Percentiles rank a stretch among this genome's conserved stretches.
phyloP scores from a whole-genome alignment of 2,329 filamentous ascomycete genomes.

The Colletotrichum graminicola region DNA sequence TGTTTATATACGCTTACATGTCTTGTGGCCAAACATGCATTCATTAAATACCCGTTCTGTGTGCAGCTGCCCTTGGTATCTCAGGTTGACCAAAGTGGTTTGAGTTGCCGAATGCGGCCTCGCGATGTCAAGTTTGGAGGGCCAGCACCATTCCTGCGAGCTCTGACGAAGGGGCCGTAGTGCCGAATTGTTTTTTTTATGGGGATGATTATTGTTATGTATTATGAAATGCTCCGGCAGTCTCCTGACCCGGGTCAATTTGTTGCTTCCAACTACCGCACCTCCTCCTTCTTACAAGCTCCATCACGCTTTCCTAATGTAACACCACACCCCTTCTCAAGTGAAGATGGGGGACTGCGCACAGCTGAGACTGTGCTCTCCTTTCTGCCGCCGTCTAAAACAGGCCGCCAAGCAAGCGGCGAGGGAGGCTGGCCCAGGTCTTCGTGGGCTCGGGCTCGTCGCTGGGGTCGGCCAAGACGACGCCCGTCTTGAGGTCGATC shows the following conservation, averaged over 20 bases:
- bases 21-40: neutral
- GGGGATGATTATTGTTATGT: neutral
- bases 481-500: constrained; percentile 72
- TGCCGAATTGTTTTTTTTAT: neutral
- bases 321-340: neutral
- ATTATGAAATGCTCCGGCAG: too few relatives aligned
- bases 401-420: constrained; percentile 50
- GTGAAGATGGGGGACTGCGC: neutral
- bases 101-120: too few relatives aligned
- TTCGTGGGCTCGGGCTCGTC: constrained; percentile 50
- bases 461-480: constrained; percentile 66
- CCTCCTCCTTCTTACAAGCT: neutral
- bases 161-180: neutral
- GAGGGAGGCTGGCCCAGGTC: constrained; percentile 53
- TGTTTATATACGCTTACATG: neutral
- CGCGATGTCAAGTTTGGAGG: too few relatives aligned
- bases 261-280: neutral
- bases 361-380: neutral
- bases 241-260: neutral
- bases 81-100: neutral
- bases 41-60: neutral
- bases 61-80: neutral
- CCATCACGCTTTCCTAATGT: neutral
- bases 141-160: neutral
- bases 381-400: constrained; percentile 47